Conservation (phyloP, 1,284 basidiomycete genomes). For the Volvariella surrecta region DNA sequence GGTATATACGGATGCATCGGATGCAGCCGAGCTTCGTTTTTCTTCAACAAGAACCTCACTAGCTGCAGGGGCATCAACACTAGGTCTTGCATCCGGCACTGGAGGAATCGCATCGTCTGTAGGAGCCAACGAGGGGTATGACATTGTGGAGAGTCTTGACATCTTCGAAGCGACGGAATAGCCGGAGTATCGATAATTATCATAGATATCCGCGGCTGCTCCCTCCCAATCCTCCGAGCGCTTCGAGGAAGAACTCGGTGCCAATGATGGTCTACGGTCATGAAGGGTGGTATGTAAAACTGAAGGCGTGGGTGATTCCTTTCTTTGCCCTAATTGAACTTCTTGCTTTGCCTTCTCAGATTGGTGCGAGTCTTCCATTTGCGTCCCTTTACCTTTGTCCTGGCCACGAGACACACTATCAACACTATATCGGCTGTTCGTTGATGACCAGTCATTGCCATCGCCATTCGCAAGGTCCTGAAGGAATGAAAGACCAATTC, state of each 20-base stretch:
- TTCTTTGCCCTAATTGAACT: not conserved
- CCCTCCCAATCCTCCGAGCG: conserved; percentile 40
- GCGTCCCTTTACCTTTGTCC: conserved; percentile 5
- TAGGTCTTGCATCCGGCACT: conserved; percentile 18
- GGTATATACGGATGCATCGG: conserved; percentile 27
- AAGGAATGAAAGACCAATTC: conserved; percentile 61
- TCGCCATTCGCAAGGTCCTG: conserved; percentile 36
- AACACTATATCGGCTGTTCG: conserved; percentile 11
- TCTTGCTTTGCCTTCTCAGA: not conserved
- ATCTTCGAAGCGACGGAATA: conserved; percentile 40
- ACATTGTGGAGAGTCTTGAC: conserved; percentile 20
- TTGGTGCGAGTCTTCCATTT: conserved; percentile 9
- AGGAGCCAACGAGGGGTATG: conserved; percentile 4
- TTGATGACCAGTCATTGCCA: conserved; percentile 20
- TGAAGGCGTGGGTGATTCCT: conserved; percentile 8
- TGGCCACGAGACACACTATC: conserved; percentile 6
- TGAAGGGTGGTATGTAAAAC: conserved; percentile 2
- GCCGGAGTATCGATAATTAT: conserved; percentile 65
- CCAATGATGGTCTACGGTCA: conserved; percentile 16
- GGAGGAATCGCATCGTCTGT: conserved; percentile 18
- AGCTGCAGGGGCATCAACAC: not conserved
- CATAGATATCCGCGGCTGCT: conserved; percentile 58
- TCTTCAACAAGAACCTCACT: not conserved
- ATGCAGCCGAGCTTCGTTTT: conserved; percentile 12
- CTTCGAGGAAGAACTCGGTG: conserved; percentile 15